A percentile compares a stretch with the other conserved stretches of the same genome.
These are phyloP conservation scores for Spongiforma sp. DNA, from an alignment of 1,284 basidiomycete species.

Conservation along the genomic window DNA sequence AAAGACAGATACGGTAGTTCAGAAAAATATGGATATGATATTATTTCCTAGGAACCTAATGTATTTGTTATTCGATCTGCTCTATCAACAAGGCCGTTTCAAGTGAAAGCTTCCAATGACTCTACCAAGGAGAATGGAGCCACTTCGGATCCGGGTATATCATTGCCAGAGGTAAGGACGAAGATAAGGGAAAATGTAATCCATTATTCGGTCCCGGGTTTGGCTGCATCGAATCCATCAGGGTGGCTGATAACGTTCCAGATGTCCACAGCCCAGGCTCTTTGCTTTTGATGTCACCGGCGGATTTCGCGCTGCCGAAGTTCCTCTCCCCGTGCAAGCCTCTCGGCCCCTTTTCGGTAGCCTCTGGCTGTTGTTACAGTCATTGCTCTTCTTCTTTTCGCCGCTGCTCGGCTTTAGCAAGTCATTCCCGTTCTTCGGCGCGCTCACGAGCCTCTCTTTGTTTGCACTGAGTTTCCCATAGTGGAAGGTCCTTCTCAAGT, in stretches of 20 bases:
- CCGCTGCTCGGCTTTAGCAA: slow-evolving; percentile 41
- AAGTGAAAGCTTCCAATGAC: too few relatives aligned
- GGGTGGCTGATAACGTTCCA: slow-evolving; percentile 64
- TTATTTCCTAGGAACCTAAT: too few relatives aligned
- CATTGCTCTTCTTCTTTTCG: slow-evolving; percentile 42
- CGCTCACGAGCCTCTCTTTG: slow-evolving; percentile 51
- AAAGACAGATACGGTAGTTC: too few relatives aligned
- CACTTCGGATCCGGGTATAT: too few relatives aligned
- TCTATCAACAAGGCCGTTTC: too few relatives aligned
- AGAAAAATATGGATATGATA: too few relatives aligned
- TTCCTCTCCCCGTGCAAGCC: slow-evolving; percentile 39
- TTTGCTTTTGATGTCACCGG: slow-evolving; percentile 47
- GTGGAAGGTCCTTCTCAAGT: slow-evolving; percentile 64
- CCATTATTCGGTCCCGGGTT: slow-evolving; percentile 55
- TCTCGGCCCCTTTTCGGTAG: slow-evolving; percentile 39
- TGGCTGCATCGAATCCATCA: slow-evolving; percentile 65
- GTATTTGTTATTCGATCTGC: too few relatives aligned
- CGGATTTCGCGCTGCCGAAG: slow-evolving; percentile 44
- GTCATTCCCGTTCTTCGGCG: slow-evolving; percentile 48
- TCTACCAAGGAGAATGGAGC: too few relatives aligned
- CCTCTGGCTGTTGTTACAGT: slow-evolving; percentile 38
- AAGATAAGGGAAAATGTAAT: too few relatives aligned
- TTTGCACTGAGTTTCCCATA: slow-evolving; percentile 61
- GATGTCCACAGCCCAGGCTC: slow-evolving; percentile 62
- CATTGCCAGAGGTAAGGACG: too few relatives aligned